A percentile compares a stretch with the other conserved stretches of the same genome.
Conservation (phyloP, 2,329 filamentous ascomycete genomes). For the Biscogniauxia mediterranea region DNA sequence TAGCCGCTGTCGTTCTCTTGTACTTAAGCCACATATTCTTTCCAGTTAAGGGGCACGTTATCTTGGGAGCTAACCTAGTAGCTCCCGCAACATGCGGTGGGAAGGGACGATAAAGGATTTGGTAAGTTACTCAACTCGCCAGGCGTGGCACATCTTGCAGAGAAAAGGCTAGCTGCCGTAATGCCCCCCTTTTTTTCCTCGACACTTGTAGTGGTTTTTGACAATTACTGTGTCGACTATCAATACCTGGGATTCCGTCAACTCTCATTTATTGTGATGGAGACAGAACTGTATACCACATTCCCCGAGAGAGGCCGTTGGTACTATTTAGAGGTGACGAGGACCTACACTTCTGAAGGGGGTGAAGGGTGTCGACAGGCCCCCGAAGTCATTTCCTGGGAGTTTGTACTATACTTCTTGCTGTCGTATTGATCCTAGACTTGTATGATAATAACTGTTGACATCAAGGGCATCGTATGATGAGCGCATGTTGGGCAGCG, state of each 20-base stretch:
- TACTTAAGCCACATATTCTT: background rate
- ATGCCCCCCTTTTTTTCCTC: background rate
- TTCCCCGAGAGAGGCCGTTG: background rate
- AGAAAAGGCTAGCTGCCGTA: background rate
- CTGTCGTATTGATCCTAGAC: background rate
- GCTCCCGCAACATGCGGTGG: background rate
- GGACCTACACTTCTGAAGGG: background rate
- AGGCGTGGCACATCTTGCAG: conserved; percentile 21
- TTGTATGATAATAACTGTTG: background rate
- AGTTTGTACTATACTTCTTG: background rate
- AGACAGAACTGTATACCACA: background rate
- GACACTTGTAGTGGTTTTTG: background rate
- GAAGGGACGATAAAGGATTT: background rate
- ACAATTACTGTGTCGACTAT: background rate
- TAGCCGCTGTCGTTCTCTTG: conserved; percentile 1
- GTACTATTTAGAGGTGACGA: background rate
- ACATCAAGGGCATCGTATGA: background rate
- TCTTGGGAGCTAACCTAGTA: background rate
- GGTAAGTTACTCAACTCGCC: conserved; percentile 9
- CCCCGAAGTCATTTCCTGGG: background rate
- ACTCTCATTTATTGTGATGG: background rate
- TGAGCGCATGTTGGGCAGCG: background rate
- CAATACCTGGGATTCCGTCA: background rate
- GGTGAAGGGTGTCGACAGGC: background rate
- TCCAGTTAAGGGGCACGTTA: no score